Evolutionary conservation across 1,284 basidiomycete genomes (phyloP), one percentile per base, ranked within the genome.

Genomic region (Taiwanofungus camphoratus): DNA sequence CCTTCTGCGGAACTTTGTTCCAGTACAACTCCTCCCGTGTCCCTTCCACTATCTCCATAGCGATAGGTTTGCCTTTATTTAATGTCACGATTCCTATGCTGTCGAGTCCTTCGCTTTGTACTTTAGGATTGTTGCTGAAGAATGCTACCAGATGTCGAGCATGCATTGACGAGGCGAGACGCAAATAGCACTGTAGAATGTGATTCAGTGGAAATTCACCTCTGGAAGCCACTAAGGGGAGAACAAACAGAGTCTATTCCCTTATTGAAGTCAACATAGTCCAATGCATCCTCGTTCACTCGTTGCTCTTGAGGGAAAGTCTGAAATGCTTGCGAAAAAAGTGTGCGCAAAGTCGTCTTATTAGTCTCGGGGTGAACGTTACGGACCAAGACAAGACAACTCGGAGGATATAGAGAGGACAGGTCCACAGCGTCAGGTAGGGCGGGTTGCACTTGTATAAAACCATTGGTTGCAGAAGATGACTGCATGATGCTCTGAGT

Each of bases 261-360:
- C 58, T 87, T 88, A 51, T 61, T 76, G 58, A 77, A 88, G 59
- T 90, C 87, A 19, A 88, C 73, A 47, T 89, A 90, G 55, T 88
- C 82, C 21, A 89, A 59, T 0, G 66, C 71, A 3, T 58, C 52
- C 6, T 44, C 48, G 5, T 41, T 21, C n/a, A n/a, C n/a, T n/a
- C n/a, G n/a, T n/a, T n/a, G n/a, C n/a, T n/a, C n/a, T 3, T 36
- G 16, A 5, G 46, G 20, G 3, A 41, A 18, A n/a, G 21, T 15
- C 4, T 43, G 51, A 32, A 77, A 70, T 0, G 71, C 67, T n/a
- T 50, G 53, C 12, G 59, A 55, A 50, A 87, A 80, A 3, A 87
- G 59, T 2, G 66, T 60, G 33, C 76, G 78, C n/a, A 90, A 65
- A 0, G 82, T 80, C 1, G 85, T 87, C 59, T 86, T 87, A 59